A percentile compares a stretch with the other conserved stretches of the same genome.
phyloP scores from a whole-genome alignment of 495 filamentous ascomycete species.

The Neurospora hispaniola region DNA sequence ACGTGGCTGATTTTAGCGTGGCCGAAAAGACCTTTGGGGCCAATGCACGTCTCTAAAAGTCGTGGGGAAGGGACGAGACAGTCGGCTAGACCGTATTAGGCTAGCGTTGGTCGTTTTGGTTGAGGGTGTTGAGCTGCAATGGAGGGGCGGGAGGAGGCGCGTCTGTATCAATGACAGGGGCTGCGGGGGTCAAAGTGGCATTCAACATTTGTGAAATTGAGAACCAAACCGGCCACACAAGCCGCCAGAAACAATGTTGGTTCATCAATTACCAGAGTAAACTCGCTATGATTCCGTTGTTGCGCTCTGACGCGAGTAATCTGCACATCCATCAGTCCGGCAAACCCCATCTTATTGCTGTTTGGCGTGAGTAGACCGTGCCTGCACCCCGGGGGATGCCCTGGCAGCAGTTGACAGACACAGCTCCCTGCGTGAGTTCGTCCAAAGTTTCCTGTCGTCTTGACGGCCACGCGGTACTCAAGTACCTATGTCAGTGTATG shows the following conservation, averaged over 20 bases:
- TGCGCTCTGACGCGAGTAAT: neutral
- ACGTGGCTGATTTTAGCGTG: neutral
- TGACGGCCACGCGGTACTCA: neutral
- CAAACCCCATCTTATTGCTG: neutral
- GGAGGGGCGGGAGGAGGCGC: slow-evolving; percentile 10
- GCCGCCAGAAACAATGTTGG: neutral
- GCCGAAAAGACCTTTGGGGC: neutral
- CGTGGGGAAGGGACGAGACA: slow-evolving; percentile 12
- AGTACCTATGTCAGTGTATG: neutral
- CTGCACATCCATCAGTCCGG: neutral
- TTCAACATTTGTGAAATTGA: slow-evolving; percentile 24
- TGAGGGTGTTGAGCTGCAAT: slow-evolving; percentile 14
- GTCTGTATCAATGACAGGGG: slow-evolving; percentile 13
- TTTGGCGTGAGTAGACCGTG: neutral
- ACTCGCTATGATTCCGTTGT: neutral
- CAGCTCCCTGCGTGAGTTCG: neutral
- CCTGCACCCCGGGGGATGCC: neutral
- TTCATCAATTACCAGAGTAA: neutral
- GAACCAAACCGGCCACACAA: neutral
- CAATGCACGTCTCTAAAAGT: slow-evolving; percentile 1
- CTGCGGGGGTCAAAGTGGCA: slow-evolving; percentile 11
- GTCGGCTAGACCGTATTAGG: slow-evolving; percentile 9
- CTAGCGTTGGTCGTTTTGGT: slow-evolving; percentile 21
- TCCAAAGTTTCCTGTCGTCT: neutral
- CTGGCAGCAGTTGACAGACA: neutral